Percentiles rank a stretch among this genome's conserved stretches.
Conservation (phyloP, 441 rosid genomes). For the Erodium texanum region DNA sequence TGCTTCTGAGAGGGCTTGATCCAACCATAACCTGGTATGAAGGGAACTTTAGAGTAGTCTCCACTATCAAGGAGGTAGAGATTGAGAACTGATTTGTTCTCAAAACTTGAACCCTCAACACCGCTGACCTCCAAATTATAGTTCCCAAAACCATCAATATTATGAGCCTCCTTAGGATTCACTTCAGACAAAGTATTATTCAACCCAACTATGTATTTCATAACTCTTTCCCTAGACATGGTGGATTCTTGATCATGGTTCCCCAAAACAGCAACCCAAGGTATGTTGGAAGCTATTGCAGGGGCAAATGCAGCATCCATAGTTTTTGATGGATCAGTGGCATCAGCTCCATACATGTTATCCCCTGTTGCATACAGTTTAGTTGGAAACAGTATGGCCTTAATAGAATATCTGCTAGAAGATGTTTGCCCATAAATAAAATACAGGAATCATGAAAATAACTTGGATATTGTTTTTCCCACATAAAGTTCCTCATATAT, state of each 20-base stretch:
- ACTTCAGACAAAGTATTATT: constrained; percentile 51
- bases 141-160: constrained; percentile 77
- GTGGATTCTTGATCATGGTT: constrained; percentile 78
- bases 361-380: constrained; percentile 40
- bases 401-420: neutral
- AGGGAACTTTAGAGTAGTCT: constrained; percentile 47
- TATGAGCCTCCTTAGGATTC: constrained; percentile 40
- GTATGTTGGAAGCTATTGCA: constrained; percentile 57
- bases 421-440: neutral
- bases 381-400: neutral
- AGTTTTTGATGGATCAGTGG: constrained; percentile 49
- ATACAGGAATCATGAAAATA: neutral
- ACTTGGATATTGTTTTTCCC: neutral
- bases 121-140: constrained; percentile 64
- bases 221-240: constrained; percentile 54
- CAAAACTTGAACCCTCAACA: constrained; percentile 48
- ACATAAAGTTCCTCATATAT: neutral
- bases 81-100: constrained; percentile 65
- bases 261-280: constrained; percentile 75
- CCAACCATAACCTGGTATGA: constrained; percentile 63
- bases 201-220: constrained; percentile 55
- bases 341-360: constrained; percentile 49
- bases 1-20: constrained; percentile 66
- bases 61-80: constrained; percentile 72
- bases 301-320: constrained; percentile 59